phyloP scores from a whole-genome alignment of 768 basidiomycete genomes.

The Megacollybia marginata region DNA sequence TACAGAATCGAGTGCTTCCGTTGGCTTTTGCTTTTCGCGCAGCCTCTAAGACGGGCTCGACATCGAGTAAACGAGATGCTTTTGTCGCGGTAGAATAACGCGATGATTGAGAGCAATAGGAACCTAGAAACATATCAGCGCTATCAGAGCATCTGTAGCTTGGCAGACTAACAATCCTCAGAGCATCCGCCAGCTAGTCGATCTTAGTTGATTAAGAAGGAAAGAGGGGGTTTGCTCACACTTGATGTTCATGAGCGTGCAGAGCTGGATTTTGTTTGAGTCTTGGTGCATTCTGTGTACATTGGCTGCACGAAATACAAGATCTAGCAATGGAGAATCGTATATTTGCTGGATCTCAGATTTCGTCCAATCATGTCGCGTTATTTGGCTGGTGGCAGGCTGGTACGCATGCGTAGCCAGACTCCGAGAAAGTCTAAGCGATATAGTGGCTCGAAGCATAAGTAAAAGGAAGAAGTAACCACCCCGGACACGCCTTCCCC shows the following conservation, averaged over 20 bases:
- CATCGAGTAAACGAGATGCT: conserved; percentile 78
- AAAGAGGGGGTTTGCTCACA: conserved; percentile 48
- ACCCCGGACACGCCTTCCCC: not conserved
- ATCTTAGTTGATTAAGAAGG: conserved; percentile 10
- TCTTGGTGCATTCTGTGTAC: conserved; percentile 86
- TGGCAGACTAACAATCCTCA: conserved; percentile 76
- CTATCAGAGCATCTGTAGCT: not conserved
- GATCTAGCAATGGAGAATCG: conserved; percentile 78
- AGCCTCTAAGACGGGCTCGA: conserved; percentile 89
- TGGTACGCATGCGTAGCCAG: conserved; percentile 55
- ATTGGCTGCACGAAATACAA: conserved; percentile 79
- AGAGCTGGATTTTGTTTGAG: conserved; percentile 87
- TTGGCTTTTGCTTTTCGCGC: conserved; percentile 93
- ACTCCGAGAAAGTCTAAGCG: conserved; percentile 30
- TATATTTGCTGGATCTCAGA: conserved; percentile 82
- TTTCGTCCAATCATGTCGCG: conserved; percentile 66
- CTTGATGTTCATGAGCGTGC: conserved; percentile 98
- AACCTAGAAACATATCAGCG: conserved; percentile 42
- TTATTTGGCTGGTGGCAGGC: conserved; percentile 16
- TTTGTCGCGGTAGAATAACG: conserved; percentile 83
- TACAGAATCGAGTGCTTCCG: conserved; percentile 96
- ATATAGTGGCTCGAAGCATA: conserved; percentile 16
- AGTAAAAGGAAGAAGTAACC: conserved; percentile 6
- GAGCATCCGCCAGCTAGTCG: conserved; percentile 83
- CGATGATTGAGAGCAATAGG: conserved; percentile 98